Evolutionary conservation across 2,329 filamentous ascomycete species (phyloP).

Genomic region (Pochonia chlamydosporia): DNA sequence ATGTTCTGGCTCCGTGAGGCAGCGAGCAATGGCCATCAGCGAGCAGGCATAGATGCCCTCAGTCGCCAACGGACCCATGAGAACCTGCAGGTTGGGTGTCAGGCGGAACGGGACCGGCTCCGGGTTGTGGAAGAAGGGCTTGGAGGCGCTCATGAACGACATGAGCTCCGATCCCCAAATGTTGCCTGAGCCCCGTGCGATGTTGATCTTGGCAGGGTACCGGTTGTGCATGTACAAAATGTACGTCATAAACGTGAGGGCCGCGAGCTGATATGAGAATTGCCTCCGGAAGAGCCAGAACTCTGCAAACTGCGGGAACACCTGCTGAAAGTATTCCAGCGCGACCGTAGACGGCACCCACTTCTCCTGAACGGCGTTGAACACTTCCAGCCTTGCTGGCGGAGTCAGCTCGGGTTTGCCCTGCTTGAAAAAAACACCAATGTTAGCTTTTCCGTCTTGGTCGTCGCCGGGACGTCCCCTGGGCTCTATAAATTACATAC

Average conservation of each 20-base stretch:
- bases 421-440: conserved; percentile 31
- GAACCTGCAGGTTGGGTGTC: conserved; percentile 88
- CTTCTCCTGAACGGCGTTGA: conserved; percentile 88
- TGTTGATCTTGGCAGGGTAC: conserved; percentile 92
- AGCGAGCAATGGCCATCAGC: conserved; percentile 93
- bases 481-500: conserved; percentile 33
- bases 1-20: conserved; percentile 79
- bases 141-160: conserved; percentile 76
- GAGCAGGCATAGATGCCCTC: conserved; percentile 95
- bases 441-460: not conserved
- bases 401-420: conserved; percentile 64
- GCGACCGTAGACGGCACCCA: conserved; percentile 80
- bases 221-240: conserved; percentile 95
- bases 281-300: conserved; percentile 99
- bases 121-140: conserved; percentile 89
- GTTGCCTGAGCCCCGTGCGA: conserved; percentile 74
- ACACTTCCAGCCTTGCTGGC: conserved; percentile 80
- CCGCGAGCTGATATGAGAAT: conserved; percentile 91
- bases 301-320: conserved; percentile 83
- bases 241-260: conserved; percentile 97
- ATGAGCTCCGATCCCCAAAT: conserved; percentile 96
- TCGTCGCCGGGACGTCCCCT: too few species aligned
- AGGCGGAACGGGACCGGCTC: conserved; percentile 96
- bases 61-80: conserved; percentile 93
- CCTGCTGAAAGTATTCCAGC: conserved; percentile 82